Evolutionary conservation across 768 basidiomycete genomes (phyloP), one percentile per base, ranked within the genome.

Genomic region (Termitomyces sp.): DNA sequence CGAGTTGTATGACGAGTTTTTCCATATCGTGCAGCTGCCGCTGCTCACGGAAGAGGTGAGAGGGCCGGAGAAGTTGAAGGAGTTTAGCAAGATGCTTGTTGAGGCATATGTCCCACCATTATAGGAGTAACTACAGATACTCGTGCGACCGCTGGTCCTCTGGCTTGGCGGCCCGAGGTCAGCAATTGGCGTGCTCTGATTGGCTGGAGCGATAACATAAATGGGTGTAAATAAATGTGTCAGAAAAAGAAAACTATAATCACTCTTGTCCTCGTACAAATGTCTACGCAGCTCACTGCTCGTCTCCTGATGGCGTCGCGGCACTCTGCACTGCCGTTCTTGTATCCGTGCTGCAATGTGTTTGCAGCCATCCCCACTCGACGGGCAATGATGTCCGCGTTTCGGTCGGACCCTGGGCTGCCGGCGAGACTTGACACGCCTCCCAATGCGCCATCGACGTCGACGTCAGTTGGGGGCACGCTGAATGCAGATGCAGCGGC

Each of bases 1-100:
- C 73, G 96, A 98, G 69, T 87, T 98, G 51, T 97, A 97, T 70
- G 93, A 93, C 73, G 94, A 97, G 66, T 97, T 96, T 72, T 99
- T 98, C 87, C 95, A 99, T 72, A 97, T 99, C 65, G 75, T 98
- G 16, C 86, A 89, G 70, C 82, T 99, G 50, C 97, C 97, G 2
- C 76, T 99, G 37, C 84, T 98, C 55, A 97, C 95, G 5, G 95
- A 98, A 70, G 97, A 98, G 74, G 96, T 98, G 4, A 83, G 97
- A 66, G 97, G 97, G 5, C 92, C 93, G 0, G 89, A 94, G 73
- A 95, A 92, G 76, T 83, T 99, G 59, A 86, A 88, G 67, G 88
- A 92, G 69, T 98, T 98, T 69, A 94, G 92, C 73, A 84, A 87
- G 75, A 93, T 95, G 91, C 82, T 96, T 20, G 85, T 95, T 46